A percentile compares a stretch with the other conserved stretches of the same genome.
phyloP scores from a whole-genome alignment of 2,329 filamentous ascomycete species.

The Aureobasidium mangrovei region DNA sequence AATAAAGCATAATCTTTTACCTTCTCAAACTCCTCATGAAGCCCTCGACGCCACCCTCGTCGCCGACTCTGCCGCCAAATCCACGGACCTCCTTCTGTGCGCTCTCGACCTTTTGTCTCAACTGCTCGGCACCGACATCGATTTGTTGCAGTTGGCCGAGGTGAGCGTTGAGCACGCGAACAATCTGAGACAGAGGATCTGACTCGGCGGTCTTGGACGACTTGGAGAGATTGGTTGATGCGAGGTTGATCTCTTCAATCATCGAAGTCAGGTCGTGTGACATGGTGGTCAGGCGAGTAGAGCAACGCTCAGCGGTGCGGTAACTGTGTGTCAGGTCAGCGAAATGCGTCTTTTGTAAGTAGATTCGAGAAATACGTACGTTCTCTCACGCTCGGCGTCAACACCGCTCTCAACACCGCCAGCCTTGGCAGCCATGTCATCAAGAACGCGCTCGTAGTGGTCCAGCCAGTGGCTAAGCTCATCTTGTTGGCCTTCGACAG shows the following conservation, averaged over 20 bases:
- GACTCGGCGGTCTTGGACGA: conserved; percentile 53
- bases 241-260: conserved; percentile 96
- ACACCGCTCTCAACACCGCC: conserved; percentile 63
- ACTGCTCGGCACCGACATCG: conserved; percentile 69
- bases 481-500: conserved; percentile 86
- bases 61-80: conserved; percentile 43
- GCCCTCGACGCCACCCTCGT: conserved; percentile 69
- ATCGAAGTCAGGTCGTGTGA: conserved; percentile 86
- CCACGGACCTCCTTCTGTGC: conserved; percentile 69
- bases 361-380: conserved; percentile 43
- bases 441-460: conserved; percentile 83
- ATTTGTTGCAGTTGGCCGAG: conserved; percentile 89
- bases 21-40: conserved; percentile 68
- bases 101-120: conserved; percentile 73
- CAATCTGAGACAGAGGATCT: conserved; percentile 78
- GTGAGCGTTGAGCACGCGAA: conserved; percentile 88
- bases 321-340: conserved; percentile 42
- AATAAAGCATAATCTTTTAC: neutral
- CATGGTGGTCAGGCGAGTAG: conserved; percentile 86
- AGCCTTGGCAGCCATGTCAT: conserved; percentile 71
- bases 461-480: conserved; percentile 84
- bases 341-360: neutral
- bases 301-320: conserved; percentile 88
- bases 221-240: conserved; percentile 82
- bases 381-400: conserved; percentile 90